Evolutionary conservation across 164 flowering plant species (phyloP).

Genomic region (Tetracentron sinense): DNA sequence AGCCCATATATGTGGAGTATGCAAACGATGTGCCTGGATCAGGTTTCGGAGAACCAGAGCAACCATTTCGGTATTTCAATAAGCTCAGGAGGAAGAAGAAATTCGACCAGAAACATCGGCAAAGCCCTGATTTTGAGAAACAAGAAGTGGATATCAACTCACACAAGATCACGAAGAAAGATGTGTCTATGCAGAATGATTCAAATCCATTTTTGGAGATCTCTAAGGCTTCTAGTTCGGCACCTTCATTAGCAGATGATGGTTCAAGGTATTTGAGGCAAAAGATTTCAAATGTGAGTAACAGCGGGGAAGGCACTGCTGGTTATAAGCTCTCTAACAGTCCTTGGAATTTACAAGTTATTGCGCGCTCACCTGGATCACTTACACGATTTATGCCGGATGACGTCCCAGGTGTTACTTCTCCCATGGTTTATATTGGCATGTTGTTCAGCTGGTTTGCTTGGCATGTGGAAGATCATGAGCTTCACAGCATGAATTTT

Average conservation of each 20-base stretch:
- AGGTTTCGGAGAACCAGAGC: slow-evolving; percentile 79
- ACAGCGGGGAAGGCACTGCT: slow-evolving; percentile 72
- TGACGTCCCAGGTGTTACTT: slow-evolving; percentile 97
- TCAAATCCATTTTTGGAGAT: slow-evolving; percentile 16
- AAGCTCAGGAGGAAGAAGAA: slow-evolving; percentile 47
- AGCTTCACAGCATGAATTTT: slow-evolving; percentile 96
- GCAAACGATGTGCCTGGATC: slow-evolving; percentile 99
- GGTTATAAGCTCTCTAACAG: slow-evolving; percentile 98
- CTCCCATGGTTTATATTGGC: slow-evolving; percentile 97
- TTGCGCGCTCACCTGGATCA: slow-evolving; percentile 91
- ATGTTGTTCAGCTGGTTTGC: slow-evolving; percentile 99
- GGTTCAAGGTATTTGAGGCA: slow-evolving; percentile 17
- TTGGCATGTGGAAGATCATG: slow-evolving; percentile 99
- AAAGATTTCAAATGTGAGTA: slow-evolving; percentile 21
- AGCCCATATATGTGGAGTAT: slow-evolving; percentile 88
- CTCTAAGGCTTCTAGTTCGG: slow-evolving; percentile 12
- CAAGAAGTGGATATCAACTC: slow-evolving; percentile 18
- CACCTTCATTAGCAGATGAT: slow-evolving; percentile 23
- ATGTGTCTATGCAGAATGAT: slow-evolving; percentile 15
- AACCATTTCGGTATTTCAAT: slow-evolving; percentile 40
- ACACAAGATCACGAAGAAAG: slow-evolving; percentile 8
- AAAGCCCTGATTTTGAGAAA: slow-evolving; percentile 24
- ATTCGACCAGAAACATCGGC: slow-evolving; percentile 24
- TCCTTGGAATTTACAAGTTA: slow-evolving; percentile 96
- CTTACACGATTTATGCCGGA: slow-evolving; percentile 97